phyloP scores from a whole-genome alignment of 1,284 basidiomycete genomes.

The Chiua sp. region DNA sequence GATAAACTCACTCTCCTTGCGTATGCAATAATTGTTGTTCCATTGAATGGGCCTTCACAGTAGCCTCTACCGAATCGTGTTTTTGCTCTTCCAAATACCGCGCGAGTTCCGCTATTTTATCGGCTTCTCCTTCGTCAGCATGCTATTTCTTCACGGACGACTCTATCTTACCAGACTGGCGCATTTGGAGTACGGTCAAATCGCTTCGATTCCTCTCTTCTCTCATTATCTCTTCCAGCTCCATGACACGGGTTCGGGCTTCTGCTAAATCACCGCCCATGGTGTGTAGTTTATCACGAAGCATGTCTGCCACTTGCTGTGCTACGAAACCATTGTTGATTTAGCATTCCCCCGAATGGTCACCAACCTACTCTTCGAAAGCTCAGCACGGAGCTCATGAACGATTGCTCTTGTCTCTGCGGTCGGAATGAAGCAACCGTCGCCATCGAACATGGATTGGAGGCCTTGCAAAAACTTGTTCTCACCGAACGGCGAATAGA shows the following conservation, averaged over 20 bases:
- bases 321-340: slow-evolving; percentile 39
- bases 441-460: slow-evolving; percentile 38
- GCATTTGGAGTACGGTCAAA: slow-evolving; percentile 28
- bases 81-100: slow-evolving; percentile 35
- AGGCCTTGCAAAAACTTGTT: slow-evolving; percentile 26
- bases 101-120: slow-evolving; percentile 29
- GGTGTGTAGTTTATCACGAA: slow-evolving; percentile 55
- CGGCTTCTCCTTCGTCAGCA: slow-evolving; percentile 28
- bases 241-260: slow-evolving; percentile 43
- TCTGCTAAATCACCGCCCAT: slow-evolving; percentile 51
- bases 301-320: slow-evolving; percentile 54
- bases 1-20: slow-evolving; percentile 24
- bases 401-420: slow-evolving; percentile 41
- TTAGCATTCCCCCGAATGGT: slow-evolving; percentile 35
- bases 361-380: slow-evolving; percentile 37
- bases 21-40: slow-evolving; percentile 34
- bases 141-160: slow-evolving; percentile 4
- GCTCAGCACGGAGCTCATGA: slow-evolving; percentile 43
- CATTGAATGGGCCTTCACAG: slow-evolving; percentile 27
- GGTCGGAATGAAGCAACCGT: slow-evolving; percentile 32
- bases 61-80: slow-evolving; percentile 32
- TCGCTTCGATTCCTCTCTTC: slow-evolving; percentile 35
- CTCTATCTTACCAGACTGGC: slow-evolving; percentile 34
- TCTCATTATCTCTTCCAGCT: slow-evolving; percentile 44
- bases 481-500: neutral